Percentiles rank a stretch among this genome's conserved stretches.
These are phyloP conservation scores for Cercospora sp. DNA, from an alignment of 2,329 filamentous ascomycete genomes.

Conservation along the genomic window DNA sequence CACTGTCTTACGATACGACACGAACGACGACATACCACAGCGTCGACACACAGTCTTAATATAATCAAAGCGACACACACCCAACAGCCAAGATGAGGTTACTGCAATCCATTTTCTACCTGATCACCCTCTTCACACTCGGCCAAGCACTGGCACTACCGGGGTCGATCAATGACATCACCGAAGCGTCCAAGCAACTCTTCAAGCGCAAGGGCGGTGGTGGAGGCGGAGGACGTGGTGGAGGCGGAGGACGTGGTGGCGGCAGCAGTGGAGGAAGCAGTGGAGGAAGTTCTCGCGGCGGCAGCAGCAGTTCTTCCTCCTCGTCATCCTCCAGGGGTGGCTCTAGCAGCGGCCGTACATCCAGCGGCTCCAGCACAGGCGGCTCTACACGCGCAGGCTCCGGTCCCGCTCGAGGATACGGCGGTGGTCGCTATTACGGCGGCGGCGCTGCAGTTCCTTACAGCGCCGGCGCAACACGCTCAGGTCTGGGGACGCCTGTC, in stretches of 20 bases:
- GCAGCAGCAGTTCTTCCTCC: slow-evolving; percentile 21
- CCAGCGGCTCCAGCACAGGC: slow-evolving; percentile 20
- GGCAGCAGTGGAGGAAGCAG: slow-evolving; percentile 13
- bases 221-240: slow-evolving; percentile 46
- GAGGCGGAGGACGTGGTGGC: slow-evolving; percentile 24
- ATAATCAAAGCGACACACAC: neutral
- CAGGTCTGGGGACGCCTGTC: slow-evolving; percentile 51
- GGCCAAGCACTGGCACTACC: slow-evolving; percentile 38
- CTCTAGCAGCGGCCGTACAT: slow-evolving; percentile 25
- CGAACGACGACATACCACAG: neutral
- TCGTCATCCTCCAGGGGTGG: slow-evolving; percentile 23
- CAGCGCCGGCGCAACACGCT: slow-evolving; percentile 51
- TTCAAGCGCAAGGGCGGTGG: slow-evolving; percentile 52
- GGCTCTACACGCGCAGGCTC: slow-evolving; percentile 50
- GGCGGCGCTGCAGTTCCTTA: slow-evolving; percentile 66
- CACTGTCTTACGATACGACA: neutral
- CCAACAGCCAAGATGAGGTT: slow-evolving; percentile 32
- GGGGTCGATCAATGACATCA: slow-evolving; percentile 36
- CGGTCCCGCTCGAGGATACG: slow-evolving; percentile 59
- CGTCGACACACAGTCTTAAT: neutral
- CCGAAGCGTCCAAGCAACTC: slow-evolving; percentile 35
- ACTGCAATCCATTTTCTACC: slow-evolving; percentile 31
- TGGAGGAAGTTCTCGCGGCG: slow-evolving; percentile 7
- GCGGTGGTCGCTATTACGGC: slow-evolving; percentile 62
- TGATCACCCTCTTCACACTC: slow-evolving; percentile 35